These are phyloP conservation scores for Pilobolus umbonatus DNA, from an alignment of 192 early-diverging fungal genomes.

Conservation along the genomic window DNA sequence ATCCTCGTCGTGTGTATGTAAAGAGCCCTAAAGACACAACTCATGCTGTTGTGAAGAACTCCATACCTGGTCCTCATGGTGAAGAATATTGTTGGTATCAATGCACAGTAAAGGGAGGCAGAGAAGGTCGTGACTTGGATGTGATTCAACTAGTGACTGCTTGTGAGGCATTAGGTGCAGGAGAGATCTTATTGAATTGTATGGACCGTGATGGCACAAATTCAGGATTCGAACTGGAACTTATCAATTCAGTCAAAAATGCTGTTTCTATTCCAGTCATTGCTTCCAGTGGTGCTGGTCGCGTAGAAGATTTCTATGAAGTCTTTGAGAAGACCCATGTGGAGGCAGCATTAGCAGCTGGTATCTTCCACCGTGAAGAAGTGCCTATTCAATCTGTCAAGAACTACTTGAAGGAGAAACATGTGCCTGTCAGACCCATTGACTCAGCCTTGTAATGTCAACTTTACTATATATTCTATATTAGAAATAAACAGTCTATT, in stretches of 20 bases:
- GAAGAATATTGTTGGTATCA: slow-evolving; percentile 98
- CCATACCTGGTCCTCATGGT: slow-evolving; percentile 80
- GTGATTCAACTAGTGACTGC: slow-evolving; percentile 86
- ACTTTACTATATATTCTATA: too few species aligned
- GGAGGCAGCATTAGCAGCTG: slow-evolving; percentile 95
- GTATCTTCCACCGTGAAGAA: slow-evolving; percentile 96
- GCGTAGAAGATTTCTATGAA: slow-evolving; percentile 80
- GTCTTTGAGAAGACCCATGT: slow-evolving; percentile 82
- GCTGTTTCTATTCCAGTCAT: slow-evolving; percentile 94
- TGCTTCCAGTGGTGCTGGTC: slow-evolving; percentile 92
- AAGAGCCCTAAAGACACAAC: slow-evolving; percentile 61
- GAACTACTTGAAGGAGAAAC: slow-evolving; percentile 48
- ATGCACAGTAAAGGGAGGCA: slow-evolving; percentile 97
- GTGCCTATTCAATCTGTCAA: slow-evolving; percentile 90
- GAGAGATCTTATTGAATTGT: slow-evolving; percentile 96
- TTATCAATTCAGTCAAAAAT: slow-evolving; percentile 74
- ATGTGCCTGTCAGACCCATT: slow-evolving; percentile 48
- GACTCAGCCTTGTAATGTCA: too few species aligned
- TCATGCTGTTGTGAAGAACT: slow-evolving; percentile 73
- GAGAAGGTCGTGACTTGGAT: slow-evolving; percentile 93
- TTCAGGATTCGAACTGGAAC: slow-evolving; percentile 89
- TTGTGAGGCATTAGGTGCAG: slow-evolving; percentile 88
- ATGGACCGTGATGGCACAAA: slow-evolving; percentile 99
- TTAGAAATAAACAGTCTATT: not conserved
- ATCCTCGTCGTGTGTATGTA: slow-evolving; percentile 94